phyloP scores from a whole-genome alignment of 768 basidiomycete genomes.

The Holtermannia corniformis region DNA sequence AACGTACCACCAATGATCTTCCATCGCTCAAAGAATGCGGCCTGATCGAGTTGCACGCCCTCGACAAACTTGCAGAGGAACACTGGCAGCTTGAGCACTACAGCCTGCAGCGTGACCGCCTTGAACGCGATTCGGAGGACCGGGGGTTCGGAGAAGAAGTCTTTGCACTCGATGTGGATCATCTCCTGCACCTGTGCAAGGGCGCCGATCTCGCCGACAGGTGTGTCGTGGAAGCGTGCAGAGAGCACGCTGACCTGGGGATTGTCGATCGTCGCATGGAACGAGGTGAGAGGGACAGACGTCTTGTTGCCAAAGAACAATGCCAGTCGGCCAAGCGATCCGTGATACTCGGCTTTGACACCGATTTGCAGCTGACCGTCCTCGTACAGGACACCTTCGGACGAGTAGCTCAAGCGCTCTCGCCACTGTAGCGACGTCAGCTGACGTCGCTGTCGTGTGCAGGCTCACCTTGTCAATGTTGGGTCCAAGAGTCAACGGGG shows the following conservation, averaged over 20 bases:
- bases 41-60: slow-evolving; percentile 68
- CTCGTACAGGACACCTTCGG: slow-evolving; percentile 89
- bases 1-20: slow-evolving; percentile 72
- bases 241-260: slow-evolving; percentile 66
- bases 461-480: slow-evolving; percentile 56
- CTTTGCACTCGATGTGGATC: slow-evolving; percentile 90
- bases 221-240: slow-evolving; percentile 81
- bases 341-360: slow-evolving; percentile 91
- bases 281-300: slow-evolving; percentile 74
- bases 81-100: slow-evolving; percentile 75
- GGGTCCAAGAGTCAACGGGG: slow-evolving; percentile 52
- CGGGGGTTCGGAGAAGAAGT: slow-evolving; percentile 60
- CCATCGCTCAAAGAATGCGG: slow-evolving; percentile 97
- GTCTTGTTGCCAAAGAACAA: slow-evolving; percentile 96
- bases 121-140: slow-evolving; percentile 73
- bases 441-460: background rate
- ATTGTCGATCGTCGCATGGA: slow-evolving; percentile 68
- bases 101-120: slow-evolving; percentile 60
- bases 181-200: slow-evolving; percentile 87
- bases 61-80: slow-evolving; percentile 87
- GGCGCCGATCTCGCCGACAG: slow-evolving; percentile 67
- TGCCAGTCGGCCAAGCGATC: slow-evolving; percentile 84
- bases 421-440: slow-evolving; percentile 54
- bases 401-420: slow-evolving; percentile 64
- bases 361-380: slow-evolving; percentile 93